These are phyloP conservation scores for Leccinum rimulosum DNA, from an alignment of 768 basidiomycete species.

Conservation along the genomic window DNA sequence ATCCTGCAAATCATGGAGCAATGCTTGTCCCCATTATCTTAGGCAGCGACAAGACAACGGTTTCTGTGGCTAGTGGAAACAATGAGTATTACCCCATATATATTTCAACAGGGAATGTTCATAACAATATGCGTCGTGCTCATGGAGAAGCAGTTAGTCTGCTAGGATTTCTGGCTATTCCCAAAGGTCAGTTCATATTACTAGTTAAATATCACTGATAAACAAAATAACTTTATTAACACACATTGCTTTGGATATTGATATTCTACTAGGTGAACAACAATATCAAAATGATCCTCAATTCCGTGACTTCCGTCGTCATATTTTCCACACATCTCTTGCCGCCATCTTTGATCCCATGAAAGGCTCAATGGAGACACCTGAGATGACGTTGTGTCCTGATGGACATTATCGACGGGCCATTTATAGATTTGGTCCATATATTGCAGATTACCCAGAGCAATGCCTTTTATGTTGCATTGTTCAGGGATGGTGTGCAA, in stretches of 20 bases:
- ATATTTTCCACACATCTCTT: background rate
- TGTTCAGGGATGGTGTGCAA: too few relatives aligned
- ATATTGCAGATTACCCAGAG: too few relatives aligned
- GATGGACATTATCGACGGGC: background rate
- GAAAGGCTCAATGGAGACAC: too few relatives aligned
- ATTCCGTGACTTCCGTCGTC: too few relatives aligned
- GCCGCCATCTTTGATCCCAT: too few relatives aligned
- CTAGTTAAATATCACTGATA: too few relatives aligned
- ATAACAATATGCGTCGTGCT: background rate
- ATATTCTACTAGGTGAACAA: too few relatives aligned
- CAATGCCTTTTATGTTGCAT: too few relatives aligned
- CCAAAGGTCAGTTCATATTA: too few relatives aligned
- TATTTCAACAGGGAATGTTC: background rate
- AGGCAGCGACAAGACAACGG: background rate
- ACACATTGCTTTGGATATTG: too few relatives aligned
- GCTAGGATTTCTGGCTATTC: background rate
- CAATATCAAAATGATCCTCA: too few relatives aligned
- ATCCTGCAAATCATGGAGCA: background rate
- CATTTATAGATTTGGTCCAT: background rate
- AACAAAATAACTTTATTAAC: too few relatives aligned
- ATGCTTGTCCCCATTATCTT: background rate
- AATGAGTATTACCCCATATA: background rate
- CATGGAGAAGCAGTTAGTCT: background rate
- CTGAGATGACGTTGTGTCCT: background rate
- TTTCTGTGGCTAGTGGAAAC: background rate